These are phyloP conservation scores for Sphagnum fallax DNA, from an alignment of 228 moss, liverwort and hornwort species.

Conservation along the genomic window DNA sequence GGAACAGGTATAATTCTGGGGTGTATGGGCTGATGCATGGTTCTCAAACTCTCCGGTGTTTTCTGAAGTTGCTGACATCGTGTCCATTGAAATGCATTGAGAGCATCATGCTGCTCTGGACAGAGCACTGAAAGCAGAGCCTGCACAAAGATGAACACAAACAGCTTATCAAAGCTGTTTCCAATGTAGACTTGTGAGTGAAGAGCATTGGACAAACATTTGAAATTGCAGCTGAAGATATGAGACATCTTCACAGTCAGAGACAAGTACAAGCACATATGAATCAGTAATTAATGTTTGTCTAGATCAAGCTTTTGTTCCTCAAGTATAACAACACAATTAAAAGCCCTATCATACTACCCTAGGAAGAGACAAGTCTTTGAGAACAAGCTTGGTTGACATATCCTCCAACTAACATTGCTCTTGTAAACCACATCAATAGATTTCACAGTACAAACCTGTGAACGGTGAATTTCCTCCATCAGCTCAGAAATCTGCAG, in stretches of 20 bases:
- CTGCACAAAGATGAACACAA: conserved; percentile 12
- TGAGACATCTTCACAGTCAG: no score
- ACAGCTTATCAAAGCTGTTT: neutral
- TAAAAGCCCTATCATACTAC: no score
- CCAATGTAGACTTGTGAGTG: neutral
- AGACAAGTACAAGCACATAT: no score
- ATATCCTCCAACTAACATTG: no score
- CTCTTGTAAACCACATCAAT: no score
- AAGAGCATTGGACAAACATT: neutral
- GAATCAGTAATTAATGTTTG: no score
- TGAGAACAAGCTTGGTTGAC: neutral
- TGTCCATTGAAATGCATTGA: conserved; percentile 11
- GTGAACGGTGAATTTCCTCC: conserved; percentile 37
- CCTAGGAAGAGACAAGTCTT: no score
- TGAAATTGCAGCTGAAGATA: no score
- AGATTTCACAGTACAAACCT: conserved; percentile 21
- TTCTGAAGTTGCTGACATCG: conserved; percentile 22
- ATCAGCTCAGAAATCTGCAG: conserved; percentile 39
- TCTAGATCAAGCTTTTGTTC: no score
- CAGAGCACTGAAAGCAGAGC: conserved; percentile 22
- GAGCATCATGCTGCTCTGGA: conserved; percentile 20
- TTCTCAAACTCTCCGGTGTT: conserved; percentile 13
- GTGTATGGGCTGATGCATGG: neutral
- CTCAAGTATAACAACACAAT: no score
- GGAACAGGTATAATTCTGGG: neutral